Evolutionary conservation across 2,329 filamentous ascomycete genomes (phyloP).

Genomic region (Colletotrichum gigasporum): DNA sequence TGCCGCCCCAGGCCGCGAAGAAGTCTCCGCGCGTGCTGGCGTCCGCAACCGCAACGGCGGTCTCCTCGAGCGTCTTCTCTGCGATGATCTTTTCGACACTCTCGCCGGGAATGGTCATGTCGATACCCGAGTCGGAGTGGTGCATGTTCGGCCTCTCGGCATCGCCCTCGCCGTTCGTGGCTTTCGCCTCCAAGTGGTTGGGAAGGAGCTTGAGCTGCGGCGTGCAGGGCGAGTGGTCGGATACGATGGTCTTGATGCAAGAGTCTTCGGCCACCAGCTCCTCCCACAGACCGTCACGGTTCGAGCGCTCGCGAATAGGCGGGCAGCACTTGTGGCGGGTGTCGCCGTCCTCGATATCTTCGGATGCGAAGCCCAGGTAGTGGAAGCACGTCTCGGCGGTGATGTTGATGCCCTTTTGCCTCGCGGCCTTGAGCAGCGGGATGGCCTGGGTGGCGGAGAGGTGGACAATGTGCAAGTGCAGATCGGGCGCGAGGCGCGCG

Average conservation of each 20-base stretch:
- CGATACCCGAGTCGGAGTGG: conserved; percentile 64
- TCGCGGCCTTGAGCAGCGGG: conserved; percentile 79
- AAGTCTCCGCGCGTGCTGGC: conserved; percentile 75
- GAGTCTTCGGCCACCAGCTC: conserved; percentile 78
- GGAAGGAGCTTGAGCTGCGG: conserved; percentile 92
- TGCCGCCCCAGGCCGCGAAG: conserved; percentile 95
- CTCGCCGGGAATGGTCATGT: conserved; percentile 50
- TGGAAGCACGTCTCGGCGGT: conserved; percentile 97
- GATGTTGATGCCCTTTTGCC: conserved; percentile 79
- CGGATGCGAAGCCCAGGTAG: conserved; percentile 86
- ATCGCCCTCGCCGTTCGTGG: conserved; percentile 35
- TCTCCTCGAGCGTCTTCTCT: conserved; percentile 39
- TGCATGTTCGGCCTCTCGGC: conserved; percentile 47
- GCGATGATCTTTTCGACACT: conserved; percentile 35
- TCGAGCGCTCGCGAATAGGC: conserved; percentile 82
- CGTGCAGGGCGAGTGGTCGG: conserved; percentile 95
- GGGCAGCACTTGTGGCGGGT: conserved; percentile 96
- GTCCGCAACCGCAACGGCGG: conserved; percentile 46
- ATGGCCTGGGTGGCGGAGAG: conserved; percentile 90
- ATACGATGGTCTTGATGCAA: conserved; percentile 91
- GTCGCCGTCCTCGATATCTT: conserved; percentile 84
- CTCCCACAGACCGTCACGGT: conserved; percentile 88
- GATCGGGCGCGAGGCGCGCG: conserved; percentile 79
- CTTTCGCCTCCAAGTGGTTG: conserved; percentile 60
- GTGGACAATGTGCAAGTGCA: conserved; percentile 94